Percentiles rank a stretch among this genome's conserved stretches.
These are phyloP conservation scores for Epichloe baconii DNA, from an alignment of 2,329 filamentous ascomycete species.

Conservation along the genomic window DNA sequence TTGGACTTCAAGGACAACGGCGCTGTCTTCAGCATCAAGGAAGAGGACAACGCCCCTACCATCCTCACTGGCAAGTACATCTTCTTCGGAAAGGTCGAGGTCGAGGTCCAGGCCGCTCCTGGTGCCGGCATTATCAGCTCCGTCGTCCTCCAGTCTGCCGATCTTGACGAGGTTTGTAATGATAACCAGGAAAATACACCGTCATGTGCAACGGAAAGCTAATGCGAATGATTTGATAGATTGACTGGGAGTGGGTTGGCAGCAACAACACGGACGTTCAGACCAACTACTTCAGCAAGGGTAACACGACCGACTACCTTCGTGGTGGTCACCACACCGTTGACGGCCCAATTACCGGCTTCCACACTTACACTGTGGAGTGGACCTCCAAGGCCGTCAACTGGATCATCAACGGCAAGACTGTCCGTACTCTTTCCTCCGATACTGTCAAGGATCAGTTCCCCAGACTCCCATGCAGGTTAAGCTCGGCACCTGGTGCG, in stretches of 20 bases:
- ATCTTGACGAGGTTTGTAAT: constrained; percentile 51
- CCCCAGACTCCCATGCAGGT: constrained; percentile 62
- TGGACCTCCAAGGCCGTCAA: constrained; percentile 52
- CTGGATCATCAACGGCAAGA: constrained; percentile 51
- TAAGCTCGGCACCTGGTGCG: constrained; percentile 57
- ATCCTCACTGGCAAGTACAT: constrained; percentile 77
- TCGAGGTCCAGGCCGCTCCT: constrained; percentile 63
- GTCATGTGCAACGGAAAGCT: background rate
- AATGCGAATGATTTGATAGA: constrained; percentile 27
- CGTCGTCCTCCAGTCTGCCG: constrained; percentile 78
- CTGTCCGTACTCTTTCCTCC: constrained; percentile 48
- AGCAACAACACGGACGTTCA: constrained; percentile 56
- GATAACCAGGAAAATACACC: constrained; percentile 63
- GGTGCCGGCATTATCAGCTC: constrained; percentile 83
- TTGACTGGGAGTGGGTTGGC: constrained; percentile 77
- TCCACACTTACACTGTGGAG: constrained; percentile 55
- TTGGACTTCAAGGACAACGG: constrained; percentile 36
- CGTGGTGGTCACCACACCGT: constrained; percentile 51
- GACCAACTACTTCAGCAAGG: constrained; percentile 74
- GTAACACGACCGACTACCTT: constrained; percentile 55
- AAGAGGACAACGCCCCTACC: constrained; percentile 53
- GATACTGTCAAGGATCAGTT: constrained; percentile 43
- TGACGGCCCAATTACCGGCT: constrained; percentile 30
- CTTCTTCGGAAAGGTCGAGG: constrained; percentile 86
- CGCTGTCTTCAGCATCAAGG: constrained; percentile 53